Evolutionary conservation across 1,284 basidiomycete species (phyloP), one percentile per base, ranked within the genome.

Genomic region (Cutaneotrichosporon spelunceum): DNA sequence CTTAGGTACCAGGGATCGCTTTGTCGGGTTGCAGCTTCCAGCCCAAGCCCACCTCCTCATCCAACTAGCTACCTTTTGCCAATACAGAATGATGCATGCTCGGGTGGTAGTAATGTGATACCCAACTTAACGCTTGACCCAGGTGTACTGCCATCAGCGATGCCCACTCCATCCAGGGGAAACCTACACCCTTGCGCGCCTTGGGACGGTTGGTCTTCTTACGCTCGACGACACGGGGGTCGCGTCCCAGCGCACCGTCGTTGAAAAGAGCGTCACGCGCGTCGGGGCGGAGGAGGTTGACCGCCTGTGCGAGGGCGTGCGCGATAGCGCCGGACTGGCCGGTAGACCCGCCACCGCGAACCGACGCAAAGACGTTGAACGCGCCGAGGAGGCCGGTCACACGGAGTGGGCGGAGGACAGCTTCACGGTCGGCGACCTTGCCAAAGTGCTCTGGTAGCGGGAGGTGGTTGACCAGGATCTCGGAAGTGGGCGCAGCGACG

Each of bases 201-300:
- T 97, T 97, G 66, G 88, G 86, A 69, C 87, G 78, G 64, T 90
- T 90, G 9, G 95, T 93, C 84, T 98, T 97, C 82, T 99, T 99
- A 70, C 95, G 85, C 82, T 99, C 95, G 33, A 97, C 93, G 88
- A 94, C 91, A 79, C 95, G 89, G 52, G 93, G 91, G 82, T 99
- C 95, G 73, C 95, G 87, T 78, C 87, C 87, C 63, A 93, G 80
- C 42, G 95, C 82, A 81, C 92, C 89, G 66, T 91, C 94, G 84
- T 86, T 86, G 72, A 84, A 84, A 64, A 97, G 79, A 27, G 93
- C 81, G 1, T 80, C 76, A 59, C 84, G 84, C 4, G 88, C 80
- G 24, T 86, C 84, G 2, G 87, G 86, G 36, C 84, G 85, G 69
- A 89, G 87, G 19, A 86, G 84, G 1, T 84, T 84, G 48, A 98